Evolutionary conservation across 495 filamentous ascomycete genomes (phyloP), one percentile per base, ranked within the genome.

Genomic region (Wilcoxina mikolae): DNA sequence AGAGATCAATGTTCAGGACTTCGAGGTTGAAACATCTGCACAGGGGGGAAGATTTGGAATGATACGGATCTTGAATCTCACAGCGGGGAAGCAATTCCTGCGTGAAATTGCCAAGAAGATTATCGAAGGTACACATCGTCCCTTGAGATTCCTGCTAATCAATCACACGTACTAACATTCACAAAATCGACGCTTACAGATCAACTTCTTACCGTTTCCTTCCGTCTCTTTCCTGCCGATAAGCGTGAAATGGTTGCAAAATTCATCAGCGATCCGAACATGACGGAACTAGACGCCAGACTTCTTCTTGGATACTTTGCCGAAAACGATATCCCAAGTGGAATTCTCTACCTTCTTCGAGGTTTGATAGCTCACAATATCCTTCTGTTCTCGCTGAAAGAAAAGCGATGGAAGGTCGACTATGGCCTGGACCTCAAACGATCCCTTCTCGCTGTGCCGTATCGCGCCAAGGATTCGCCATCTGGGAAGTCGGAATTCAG

Each of bases 381-480:
- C 0, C 61, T 87, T 0, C 23, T 48, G 0, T 83, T 82, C 54
- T 70, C 65, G 0, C 67, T 87, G 0, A 57, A 65, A 0, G 69
- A 76, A 10, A 84, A 83, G 58, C 69, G 84, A 4, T 86, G 78
- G 77, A 65, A 72, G 4, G 82, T 87, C 7, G 73, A 84, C 39
- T 87, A 81, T 57, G 82, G 82, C 0, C 70, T 82, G 26, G 68
- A 77, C 59, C 66, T 59, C 0, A 61, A 51, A 42, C 66, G 78
- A 38, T 54, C 75, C 0, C 69, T 69, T 53, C 71, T 85, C 1
- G 83, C 83, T 3, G 81, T 88, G 0, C 84, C 85, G 0, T 90
- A 76, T 54, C 70, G 76, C n/a, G 77, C 78, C 0, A 90, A 87
- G 57, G 83, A 82, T 47, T 74, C 59, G 20, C 83, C 82, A 1